Conservation (phyloP, 441 rosid species). For the Erysimum cheiri region DNA sequence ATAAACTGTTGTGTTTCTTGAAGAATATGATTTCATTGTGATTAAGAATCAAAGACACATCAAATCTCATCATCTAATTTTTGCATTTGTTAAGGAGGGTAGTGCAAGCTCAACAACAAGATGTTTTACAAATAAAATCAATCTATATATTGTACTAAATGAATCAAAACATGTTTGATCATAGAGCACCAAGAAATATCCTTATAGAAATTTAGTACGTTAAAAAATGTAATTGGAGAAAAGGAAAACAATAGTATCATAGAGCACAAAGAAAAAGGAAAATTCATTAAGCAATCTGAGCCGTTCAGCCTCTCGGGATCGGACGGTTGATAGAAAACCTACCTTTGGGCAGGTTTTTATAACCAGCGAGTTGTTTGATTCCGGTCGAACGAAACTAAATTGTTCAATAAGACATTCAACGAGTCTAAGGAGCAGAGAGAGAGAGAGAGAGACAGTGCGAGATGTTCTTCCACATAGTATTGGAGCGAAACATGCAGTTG, state of each 20-base stretch:
- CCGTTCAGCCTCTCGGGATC: not conserved
- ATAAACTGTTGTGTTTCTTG: not conserved
- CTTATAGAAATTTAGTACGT: not conserved
- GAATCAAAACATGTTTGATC: not conserved
- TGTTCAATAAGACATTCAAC: not conserved
- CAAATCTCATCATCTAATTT: not conserved
- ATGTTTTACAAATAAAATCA: too few species aligned
- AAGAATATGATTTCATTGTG: conserved; percentile 14
- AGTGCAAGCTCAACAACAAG: not conserved
- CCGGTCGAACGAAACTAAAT: not conserved
- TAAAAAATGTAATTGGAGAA: not conserved
- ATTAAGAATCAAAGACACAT: not conserved
- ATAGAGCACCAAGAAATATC: too few species aligned
- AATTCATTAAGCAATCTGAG: not conserved
- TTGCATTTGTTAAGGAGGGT: not conserved
- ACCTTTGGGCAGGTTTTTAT: not conserved
- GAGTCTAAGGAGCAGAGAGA: not conserved
- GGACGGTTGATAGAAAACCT: conserved; percentile 19
- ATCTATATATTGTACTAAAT: not conserved
- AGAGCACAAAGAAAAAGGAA: not conserved
- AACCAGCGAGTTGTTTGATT: not conserved
- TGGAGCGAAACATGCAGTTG: conserved; percentile 91
- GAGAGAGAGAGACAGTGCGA: conserved; percentile 3
- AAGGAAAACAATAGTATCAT: not conserved
- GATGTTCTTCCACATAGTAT: conserved; percentile 89